Conservation (phyloP, 2,329 filamentous ascomycete genomes). For the Cryphonectria nitschkei region DNA sequence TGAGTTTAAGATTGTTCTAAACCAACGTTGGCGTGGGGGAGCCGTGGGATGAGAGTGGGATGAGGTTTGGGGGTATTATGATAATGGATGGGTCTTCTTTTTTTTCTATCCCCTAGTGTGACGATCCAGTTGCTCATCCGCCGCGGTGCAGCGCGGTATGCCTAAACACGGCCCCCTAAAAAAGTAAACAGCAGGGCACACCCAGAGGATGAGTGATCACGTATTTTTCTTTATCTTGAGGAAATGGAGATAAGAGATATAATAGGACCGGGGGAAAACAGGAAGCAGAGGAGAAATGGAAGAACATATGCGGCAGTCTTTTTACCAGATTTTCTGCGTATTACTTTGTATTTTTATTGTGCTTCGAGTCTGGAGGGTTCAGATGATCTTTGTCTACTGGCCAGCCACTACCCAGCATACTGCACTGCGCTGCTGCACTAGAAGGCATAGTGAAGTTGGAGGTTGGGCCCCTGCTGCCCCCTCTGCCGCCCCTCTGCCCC, state of each 20-base stretch:
- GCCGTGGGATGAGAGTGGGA: slow-evolving; percentile 20
- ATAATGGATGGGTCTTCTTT: slow-evolving; percentile 1
- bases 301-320: too few species aligned
- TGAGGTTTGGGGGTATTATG: slow-evolving; percentile 1
- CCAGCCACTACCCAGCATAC: neutral
- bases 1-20: slow-evolving; percentile 6
- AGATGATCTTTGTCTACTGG: neutral
- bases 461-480: too few species aligned
- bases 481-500: neutral
- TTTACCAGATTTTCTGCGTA: too few species aligned
- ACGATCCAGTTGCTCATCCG: neutral
- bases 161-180: neutral
- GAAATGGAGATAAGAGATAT: neutral
- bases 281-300: neutral
- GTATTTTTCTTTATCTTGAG: neutral
- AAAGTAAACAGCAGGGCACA: neutral
- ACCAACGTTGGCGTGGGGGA: slow-evolving; percentile 13
- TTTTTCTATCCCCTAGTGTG: neutral
- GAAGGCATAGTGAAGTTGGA: neutral
- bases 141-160: neutral
- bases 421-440: neutral
- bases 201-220: neutral
- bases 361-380: too few species aligned
- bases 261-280: neutral
- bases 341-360: too few species aligned